Percentiles rank a stretch among this genome's conserved stretches.
Evolutionary conservation across 768 basidiomycete genomes (phyloP).

Genomic region (Calocybe cyanea): DNA sequence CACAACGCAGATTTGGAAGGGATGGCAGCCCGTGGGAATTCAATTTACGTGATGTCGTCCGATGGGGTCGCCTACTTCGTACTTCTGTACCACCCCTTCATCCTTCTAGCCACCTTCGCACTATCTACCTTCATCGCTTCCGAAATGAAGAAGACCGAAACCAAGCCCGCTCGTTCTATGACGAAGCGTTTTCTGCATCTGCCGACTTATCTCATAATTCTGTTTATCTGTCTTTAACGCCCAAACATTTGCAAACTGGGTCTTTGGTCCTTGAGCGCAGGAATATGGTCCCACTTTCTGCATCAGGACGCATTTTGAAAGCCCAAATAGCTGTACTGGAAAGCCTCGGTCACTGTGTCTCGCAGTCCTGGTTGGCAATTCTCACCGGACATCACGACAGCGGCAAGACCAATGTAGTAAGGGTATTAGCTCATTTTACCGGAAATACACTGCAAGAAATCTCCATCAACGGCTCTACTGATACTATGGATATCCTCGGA

Average conservation of each 20-base stretch:
- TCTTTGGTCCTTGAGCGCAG: slow-evolving; percentile 41
- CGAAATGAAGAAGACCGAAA: slow-evolving; percentile 65
- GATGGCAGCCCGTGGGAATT: slow-evolving; percentile 96
- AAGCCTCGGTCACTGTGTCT: slow-evolving; percentile 67
- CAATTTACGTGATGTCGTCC: slow-evolving; percentile 90
- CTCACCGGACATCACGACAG: slow-evolving; percentile 67
- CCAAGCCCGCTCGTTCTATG: slow-evolving; percentile 49
- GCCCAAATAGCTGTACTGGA: slow-evolving; percentile 65
- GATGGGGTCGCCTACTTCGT: slow-evolving; percentile 71
- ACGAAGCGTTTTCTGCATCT: slow-evolving; percentile 40
- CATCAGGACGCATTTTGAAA: slow-evolving; percentile 53
- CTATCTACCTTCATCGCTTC: slow-evolving; percentile 85
- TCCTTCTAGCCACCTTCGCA: slow-evolving; percentile 62
- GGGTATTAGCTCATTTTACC: slow-evolving; percentile 62
- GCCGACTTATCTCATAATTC: slow-evolving; percentile 18
- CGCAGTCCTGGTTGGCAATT: slow-evolving; percentile 85
- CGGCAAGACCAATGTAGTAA: slow-evolving; percentile 80
- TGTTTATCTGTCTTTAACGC: slow-evolving; percentile 41
- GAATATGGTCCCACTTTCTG: slow-evolving; percentile 30
- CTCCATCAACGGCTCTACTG: slow-evolving; percentile 79
- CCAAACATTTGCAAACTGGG: slow-evolving; percentile 61
- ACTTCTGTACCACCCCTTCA: slow-evolving; percentile 29
- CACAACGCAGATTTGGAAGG: slow-evolving; percentile 63
- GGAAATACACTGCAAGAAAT: slow-evolving; percentile 73
- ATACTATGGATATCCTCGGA: slow-evolving; percentile 91